Conservation (phyloP, 768 basidiomycete genomes). For the Trametes gibbosa region DNA sequence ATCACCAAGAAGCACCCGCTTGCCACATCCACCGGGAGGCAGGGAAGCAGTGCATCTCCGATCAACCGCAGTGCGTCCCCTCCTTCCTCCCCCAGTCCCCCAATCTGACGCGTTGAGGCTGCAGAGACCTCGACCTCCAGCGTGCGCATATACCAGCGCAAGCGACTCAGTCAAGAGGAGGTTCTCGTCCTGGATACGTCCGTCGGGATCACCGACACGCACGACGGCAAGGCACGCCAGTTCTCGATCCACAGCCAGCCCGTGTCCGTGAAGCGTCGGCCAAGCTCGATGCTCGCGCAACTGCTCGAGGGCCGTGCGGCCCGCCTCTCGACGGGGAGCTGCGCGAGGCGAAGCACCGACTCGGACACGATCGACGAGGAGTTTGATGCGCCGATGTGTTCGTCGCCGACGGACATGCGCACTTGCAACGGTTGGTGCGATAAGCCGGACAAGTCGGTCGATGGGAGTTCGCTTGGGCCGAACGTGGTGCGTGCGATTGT, state of each 20-base stretch:
- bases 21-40: neutral
- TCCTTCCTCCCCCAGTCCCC: neutral
- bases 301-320: slow-evolving; percentile 1
- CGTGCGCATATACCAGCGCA: slow-evolving; percentile 17
- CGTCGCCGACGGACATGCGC: slow-evolving; percentile 17
- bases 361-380: neutral
- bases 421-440: slow-evolving; percentile 23
- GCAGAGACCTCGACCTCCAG: slow-evolving; percentile 3
- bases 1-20: slow-evolving; percentile 6
- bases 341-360: neutral
- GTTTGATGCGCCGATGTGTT: slow-evolving; percentile 7
- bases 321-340: neutral
- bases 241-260: slow-evolving; percentile 5
- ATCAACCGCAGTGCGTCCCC: neutral
- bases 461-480: neutral
- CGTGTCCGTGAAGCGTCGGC: neutral
- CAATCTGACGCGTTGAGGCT: neutral
- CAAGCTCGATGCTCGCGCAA: slow-evolving; percentile 3
- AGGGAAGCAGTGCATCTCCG: neutral
- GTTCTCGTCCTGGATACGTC: slow-evolving; percentile 7
- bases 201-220: slow-evolving; percentile 1
- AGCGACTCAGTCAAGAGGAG: slow-evolving; percentile 9
- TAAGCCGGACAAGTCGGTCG: neutral
- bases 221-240: slow-evolving; percentile 3
- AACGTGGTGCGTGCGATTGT: slow-evolving; percentile 1